A percentile compares a stretch with the other conserved stretches of the same genome.
Conservation (phyloP, 805 yeast genomes). For the Yarrowia keelungensis region DNA sequence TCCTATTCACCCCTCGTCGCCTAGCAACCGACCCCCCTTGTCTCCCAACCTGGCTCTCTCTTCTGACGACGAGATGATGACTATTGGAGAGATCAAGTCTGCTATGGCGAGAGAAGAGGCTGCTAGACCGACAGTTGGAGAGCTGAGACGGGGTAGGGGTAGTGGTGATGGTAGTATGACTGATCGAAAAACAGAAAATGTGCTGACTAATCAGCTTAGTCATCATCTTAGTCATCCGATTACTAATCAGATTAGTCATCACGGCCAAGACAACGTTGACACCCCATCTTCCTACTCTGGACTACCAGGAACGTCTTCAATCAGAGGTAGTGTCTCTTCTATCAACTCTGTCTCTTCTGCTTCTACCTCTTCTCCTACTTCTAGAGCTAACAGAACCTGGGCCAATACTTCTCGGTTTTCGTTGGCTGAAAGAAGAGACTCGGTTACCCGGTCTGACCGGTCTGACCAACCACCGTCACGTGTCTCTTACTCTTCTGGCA, state of each 20-base stretch:
- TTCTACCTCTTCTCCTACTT: not conserved
- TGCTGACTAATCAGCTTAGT: no score
- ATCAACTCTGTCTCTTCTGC: no score
- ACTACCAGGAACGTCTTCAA: no score
- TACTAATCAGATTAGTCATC: no score
- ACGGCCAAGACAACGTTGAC: no score
- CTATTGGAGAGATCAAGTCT: slow-evolving; percentile 8
- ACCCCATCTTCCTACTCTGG: no score
- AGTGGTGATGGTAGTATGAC: not conserved
- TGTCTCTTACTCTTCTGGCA: no score
- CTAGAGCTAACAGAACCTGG: slow-evolving; percentile 27
- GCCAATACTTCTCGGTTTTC: slow-evolving; percentile 9
- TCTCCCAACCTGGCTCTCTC: slow-evolving; percentile 1
- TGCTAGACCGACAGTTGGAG: not conserved
- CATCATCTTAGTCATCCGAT: no score
- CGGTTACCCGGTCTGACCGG: not conserved
- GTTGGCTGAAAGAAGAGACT: not conserved
- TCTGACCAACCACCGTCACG: no score
- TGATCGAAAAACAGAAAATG: no score
- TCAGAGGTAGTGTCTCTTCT: no score
- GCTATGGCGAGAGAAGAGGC: slow-evolving; percentile 4
- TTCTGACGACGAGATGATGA: slow-evolving; percentile 9
- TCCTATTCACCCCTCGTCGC: not conserved
- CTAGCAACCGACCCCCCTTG: not conserved
- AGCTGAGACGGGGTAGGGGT: not conserved